phyloP scores from a whole-genome alignment of 345 rosid genomes.

The Pistacia vera region DNA sequence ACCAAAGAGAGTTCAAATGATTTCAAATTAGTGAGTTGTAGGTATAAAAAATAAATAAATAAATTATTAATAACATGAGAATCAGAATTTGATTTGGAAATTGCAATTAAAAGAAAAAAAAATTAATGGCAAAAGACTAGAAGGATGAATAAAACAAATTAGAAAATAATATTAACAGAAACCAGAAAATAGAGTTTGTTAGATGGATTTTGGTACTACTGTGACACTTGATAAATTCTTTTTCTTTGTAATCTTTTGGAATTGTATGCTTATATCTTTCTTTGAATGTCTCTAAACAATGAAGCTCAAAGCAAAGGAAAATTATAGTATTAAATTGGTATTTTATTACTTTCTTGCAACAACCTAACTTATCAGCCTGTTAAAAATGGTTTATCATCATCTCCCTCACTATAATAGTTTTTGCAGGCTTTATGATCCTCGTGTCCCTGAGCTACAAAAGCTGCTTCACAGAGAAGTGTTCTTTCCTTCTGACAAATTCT shows the following conservation, averaged over 20 bases:
- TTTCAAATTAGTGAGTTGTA: background rate
- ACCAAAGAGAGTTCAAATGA: background rate
- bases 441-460: constrained; percentile 60
- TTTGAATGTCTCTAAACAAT: background rate
- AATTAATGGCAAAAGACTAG: background rate
- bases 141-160: no score
- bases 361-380: background rate
- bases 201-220: background rate
- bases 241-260: background rate
- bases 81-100: background rate
- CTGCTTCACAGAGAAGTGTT: constrained; percentile 71
- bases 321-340: constrained; percentile 2
- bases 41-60: background rate
- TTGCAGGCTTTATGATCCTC: constrained; percentile 95
- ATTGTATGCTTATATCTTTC: background rate
- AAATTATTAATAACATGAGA: background rate
- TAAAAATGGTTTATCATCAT: constrained; percentile 1
- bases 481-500: constrained; percentile 80
- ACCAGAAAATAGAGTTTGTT: background rate
- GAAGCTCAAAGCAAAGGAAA: background rate
- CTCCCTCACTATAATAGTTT: constrained; percentile 29
- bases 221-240: background rate
- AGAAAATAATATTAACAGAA: background rate
- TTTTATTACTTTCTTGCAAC: background rate
- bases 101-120: background rate